Evolutionary conservation across 805 yeast genomes (phyloP), one percentile per base, ranked within the genome.

Genomic region (Ogataea nitratoaversa): DNA sequence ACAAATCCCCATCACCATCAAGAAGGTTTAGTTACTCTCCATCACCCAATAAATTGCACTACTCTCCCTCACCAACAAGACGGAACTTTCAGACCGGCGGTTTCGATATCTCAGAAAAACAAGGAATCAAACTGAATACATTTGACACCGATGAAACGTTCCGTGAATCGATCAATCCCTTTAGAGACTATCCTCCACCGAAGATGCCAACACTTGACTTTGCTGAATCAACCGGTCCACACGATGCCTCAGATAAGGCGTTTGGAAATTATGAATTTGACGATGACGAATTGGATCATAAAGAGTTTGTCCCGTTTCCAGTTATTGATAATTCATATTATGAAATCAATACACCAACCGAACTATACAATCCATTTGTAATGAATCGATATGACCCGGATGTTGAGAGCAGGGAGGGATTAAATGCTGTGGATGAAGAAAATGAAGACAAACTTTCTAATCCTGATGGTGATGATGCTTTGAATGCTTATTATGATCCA

Each of bases 241-340:
- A 36, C 3, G 9, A 12, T 6, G 19, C 17, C 2, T 36, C 38
- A 5, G 40, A 39, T 19, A 38, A 38, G 8, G 34, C 47, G 7
- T 57, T 57, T 42, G 58, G 54, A 2, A 50, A 45, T 1, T 59
- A 60, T 35, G 52, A 57, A 17, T 44, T 44, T 33, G 57, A 52
- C 29, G 59, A 54, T 4, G 59, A 50, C 16, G 57, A 50, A 3
- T 56, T 48, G 16, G 46, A 48, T 1, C 54, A 48, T 12, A 38
- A 49, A 13, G 52, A 53, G n/a, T 63, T 63, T 47, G 59, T 54
- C 2, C 67, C 67, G 12, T 64, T 62, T 36, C 68, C 67, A 2
- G 53, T 48, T 6, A 43, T 57, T 18, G 52, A 53, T 11, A 60
- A 60, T 37, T 59, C 66, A 2, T 63, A 52, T 42, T 62, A 61